Evolutionary conservation across 805 yeast species (phyloP), one percentile per base, ranked within the genome.

Genomic region (Grigorovia transvaalensis): DNA sequence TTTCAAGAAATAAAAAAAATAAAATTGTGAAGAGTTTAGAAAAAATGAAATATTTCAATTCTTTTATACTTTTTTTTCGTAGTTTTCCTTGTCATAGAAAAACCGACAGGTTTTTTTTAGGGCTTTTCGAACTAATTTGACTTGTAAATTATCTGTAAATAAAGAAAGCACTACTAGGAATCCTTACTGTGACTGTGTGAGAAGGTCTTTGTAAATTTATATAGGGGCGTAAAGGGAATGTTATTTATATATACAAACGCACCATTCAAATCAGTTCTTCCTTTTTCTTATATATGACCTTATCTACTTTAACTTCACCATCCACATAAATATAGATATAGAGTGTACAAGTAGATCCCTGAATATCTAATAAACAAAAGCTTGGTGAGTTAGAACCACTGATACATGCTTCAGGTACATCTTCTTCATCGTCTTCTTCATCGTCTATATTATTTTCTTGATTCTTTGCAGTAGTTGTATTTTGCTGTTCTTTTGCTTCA

Each of bases 251-350:
- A 33, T 9, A 33, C 11, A 33, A 33, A 13, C 11, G 15, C 9
- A 33, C 11, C 38, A 33, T 33, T 51, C 45, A 15, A 38, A 44
- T 15, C 19, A 15, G 2, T 47, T 45, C 42, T 18, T 43, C 78
- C 62, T 23, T 23, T 23, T 81, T 82, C 44, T 82, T 71, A 60
- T 81, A 84, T 29, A 79, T 78, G 46, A 88, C 85, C 68, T 89
- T 89, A 65, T 91, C 97, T 18, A 93, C 96, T 65, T 86, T 87
- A 38, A 93, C 90, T 53, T 88, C 95, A 1, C 83, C 88, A 55
- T 82, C 83, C 44, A 85, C 73, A 59, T 82, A 74, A 11, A 93
- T 85, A 73, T 93, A 93, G 54, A 93, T 85, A 69, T 85, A 93
- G 29, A 90, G 73, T 1, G 90, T 85, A 58, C 96, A 84, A 1